Evolutionary conservation across 805 yeast genomes (phyloP).

Genomic region (Scheffersomyces coipomensis): DNA sequence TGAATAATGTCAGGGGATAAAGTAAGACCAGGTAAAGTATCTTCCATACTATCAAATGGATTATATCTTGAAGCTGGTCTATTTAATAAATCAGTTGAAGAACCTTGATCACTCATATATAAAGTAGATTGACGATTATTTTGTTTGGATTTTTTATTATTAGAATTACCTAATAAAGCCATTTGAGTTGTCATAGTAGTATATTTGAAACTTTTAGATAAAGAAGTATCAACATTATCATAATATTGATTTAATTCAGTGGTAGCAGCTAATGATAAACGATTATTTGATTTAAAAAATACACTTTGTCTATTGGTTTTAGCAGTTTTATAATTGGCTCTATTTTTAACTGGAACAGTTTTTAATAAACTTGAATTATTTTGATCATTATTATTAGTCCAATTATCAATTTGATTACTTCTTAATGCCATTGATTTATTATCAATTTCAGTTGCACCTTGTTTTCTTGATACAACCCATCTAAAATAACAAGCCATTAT

Average conservation of each 20-base stretch:
- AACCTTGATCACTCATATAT: conserved; percentile 26
- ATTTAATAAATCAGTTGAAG: conserved; percentile 34
- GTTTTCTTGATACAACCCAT: conserved; percentile 71
- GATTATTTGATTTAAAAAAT: conserved; percentile 34
- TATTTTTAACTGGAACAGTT: conserved; percentile 48
- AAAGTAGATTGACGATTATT: conserved; percentile 26
- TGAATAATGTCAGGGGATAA: conserved; percentile 61
- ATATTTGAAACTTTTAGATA: conserved; percentile 42
- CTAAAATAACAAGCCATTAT: conserved; percentile 84
- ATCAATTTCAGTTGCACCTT: conserved; percentile 72
- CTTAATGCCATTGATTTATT: conserved; percentile 61
- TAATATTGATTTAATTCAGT: conserved; percentile 35
- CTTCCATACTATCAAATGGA: conserved; percentile 35
- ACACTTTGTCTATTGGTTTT: conserved; percentile 41
- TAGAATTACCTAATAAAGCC: conserved; percentile 26
- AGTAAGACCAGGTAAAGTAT: conserved; percentile 36
- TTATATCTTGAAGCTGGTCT: conserved; percentile 26
- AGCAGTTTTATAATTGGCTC: conserved; percentile 47
- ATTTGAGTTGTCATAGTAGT: conserved; percentile 71
- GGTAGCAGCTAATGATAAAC: conserved; percentile 38
- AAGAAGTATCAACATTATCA: conserved; percentile 27
- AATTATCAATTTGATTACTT: conserved; percentile 70
- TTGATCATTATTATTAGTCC: conserved; percentile 64
- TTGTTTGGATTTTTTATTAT: conserved; percentile 7
- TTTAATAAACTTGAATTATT: conserved; percentile 51